phyloP scores from a whole-genome alignment of 371 early-diverging fungal genomes.

The Gilbertella persicaria region DNA sequence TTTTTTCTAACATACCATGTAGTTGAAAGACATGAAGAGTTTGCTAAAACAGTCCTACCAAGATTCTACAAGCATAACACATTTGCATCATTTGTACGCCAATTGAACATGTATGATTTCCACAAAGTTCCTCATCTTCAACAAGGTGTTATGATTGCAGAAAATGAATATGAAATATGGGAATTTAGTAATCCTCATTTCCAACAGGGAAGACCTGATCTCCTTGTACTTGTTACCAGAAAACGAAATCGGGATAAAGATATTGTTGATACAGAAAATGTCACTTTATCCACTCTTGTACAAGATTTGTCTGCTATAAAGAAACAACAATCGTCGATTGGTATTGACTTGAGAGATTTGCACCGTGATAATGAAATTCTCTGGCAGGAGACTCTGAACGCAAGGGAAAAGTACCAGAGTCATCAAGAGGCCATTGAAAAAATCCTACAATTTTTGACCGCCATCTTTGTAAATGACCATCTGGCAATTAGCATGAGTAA shows the following conservation, averaged over 20 bases:
- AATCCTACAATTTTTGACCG: constrained; percentile 74
- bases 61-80: constrained; percentile 84
- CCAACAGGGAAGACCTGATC: constrained; percentile 52
- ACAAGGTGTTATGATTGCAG: constrained; percentile 65
- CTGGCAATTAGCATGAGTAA: constrained; percentile 20
- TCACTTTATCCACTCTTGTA: constrained; percentile 50
- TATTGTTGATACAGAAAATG: constrained; percentile 28
- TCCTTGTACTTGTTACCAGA: constrained; percentile 50
- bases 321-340: constrained; percentile 82
- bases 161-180: constrained; percentile 44
- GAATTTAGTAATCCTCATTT: constrained; percentile 59
- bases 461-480: constrained; percentile 22
- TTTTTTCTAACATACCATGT: background rate
- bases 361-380: constrained; percentile 82
- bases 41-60: constrained; percentile 76
- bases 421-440: constrained; percentile 90
- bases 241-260: constrained; percentile 36
- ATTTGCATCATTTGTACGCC: constrained; percentile 82
- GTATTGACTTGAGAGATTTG: constrained; percentile 74
- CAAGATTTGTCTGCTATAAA: constrained; percentile 81
- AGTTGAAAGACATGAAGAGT: constrained; percentile 72
- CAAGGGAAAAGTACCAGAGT: constrained; percentile 75
- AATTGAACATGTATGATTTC: constrained; percentile 82
- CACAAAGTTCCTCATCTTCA: constrained; percentile 72
- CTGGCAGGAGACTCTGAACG: constrained; percentile 76